A percentile compares a stretch with the other conserved stretches of the same genome.
Evolutionary conservation across 2,329 filamentous ascomycete species (phyloP).

Genomic region (Dothideomycetes sp.): DNA sequence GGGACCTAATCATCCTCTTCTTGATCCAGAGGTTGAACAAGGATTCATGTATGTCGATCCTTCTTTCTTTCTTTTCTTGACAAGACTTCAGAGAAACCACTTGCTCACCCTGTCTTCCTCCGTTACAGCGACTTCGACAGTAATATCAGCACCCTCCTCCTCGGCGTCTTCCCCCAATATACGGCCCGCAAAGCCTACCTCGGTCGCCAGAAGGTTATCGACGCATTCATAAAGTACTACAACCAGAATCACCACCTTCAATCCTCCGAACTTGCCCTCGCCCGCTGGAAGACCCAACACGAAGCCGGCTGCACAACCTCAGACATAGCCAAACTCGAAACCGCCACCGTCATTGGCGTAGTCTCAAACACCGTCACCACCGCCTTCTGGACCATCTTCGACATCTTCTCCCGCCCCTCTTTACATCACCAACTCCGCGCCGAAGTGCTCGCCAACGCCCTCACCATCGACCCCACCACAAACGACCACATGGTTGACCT

Average conservation of each 20-base stretch:
- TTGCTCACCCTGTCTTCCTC: too few relatives aligned
- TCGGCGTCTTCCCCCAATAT: constrained; percentile 21
- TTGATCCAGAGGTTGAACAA: constrained; percentile 23
- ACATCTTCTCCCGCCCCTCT: not conserved
- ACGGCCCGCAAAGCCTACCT: constrained; percentile 27
- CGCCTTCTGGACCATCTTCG: not conserved
- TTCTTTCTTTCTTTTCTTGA: not conserved
- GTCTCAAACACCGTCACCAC: not conserved
- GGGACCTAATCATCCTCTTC: constrained; percentile 32
- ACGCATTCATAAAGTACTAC: constrained; percentile 19
- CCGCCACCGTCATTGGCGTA: constrained; percentile 11
- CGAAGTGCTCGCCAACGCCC: not conserved
- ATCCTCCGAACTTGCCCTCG: constrained; percentile 15
- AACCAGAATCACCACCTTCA: constrained; percentile 13
- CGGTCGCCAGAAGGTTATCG: constrained; percentile 20
- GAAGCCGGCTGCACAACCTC: constrained; percentile 7
- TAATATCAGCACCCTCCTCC: constrained; percentile 13
- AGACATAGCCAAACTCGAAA: constrained; percentile 20
- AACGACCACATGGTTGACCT: not conserved
- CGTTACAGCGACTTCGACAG: constrained; percentile 23
- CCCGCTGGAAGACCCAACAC: constrained; percentile 12
- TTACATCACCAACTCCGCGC: not conserved
- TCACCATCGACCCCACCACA: not conserved
- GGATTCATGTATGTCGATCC: constrained; percentile 21
- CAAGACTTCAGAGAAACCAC: too few relatives aligned